Evolutionary conservation across 331 rosid genomes (phyloP).

Genomic region (Phaseolus coccineus): DNA sequence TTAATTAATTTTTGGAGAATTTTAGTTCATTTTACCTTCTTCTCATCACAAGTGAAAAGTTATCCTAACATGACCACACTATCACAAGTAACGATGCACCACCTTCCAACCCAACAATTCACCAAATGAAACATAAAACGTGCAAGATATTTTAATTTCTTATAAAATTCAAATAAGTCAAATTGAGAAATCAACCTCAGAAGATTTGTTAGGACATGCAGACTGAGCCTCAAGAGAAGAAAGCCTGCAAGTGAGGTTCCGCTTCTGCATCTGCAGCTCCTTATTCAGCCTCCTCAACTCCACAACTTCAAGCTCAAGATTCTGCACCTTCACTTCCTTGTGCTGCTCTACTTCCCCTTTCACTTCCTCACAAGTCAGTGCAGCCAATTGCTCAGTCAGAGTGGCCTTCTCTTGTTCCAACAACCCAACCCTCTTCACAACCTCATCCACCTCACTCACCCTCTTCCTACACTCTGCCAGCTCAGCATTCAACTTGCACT

Average conservation of each 20-base stretch:
- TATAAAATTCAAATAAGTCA: background rate
- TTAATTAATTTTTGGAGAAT: no score
- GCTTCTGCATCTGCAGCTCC: constrained; percentile 95
- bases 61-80: background rate
- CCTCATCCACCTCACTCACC: constrained; percentile 61
- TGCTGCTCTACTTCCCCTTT: constrained; percentile 44
- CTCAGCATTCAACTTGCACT: constrained; percentile 82
- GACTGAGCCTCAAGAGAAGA: constrained; percentile 73
- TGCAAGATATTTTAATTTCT: background rate
- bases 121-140: background rate
- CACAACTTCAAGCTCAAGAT: constrained; percentile 84
- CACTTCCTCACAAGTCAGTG: constrained; percentile 41
- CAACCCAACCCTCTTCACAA: constrained; percentile 54
- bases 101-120: background rate
- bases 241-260: constrained; percentile 80
- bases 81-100: constrained; percentile 8
- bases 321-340: constrained; percentile 43
- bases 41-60: background rate
- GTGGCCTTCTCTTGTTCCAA: constrained; percentile 72
- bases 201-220: constrained; percentile 63
- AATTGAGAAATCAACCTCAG: constrained; percentile 63
- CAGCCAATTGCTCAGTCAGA: constrained; percentile 64
- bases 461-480: constrained; percentile 65
- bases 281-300: constrained; percentile 90
- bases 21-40: background rate